These are phyloP conservation scores for Ilyonectria destructans DNA, from an alignment of 2,329 filamentous ascomycete species.

Conservation along the genomic window DNA sequence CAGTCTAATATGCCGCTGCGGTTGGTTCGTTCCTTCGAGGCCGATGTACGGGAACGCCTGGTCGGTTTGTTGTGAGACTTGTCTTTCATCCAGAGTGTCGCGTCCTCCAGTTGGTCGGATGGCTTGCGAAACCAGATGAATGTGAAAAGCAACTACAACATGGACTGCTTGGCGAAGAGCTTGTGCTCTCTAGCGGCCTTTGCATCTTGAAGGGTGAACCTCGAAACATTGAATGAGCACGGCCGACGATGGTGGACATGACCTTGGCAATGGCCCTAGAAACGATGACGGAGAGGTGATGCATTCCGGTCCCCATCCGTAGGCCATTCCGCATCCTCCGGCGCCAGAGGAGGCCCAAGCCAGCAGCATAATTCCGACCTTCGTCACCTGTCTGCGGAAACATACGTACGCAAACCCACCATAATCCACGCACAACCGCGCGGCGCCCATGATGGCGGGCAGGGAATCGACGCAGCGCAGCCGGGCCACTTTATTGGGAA, in stretches of 20 bases:
- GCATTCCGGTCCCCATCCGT: too few species aligned
- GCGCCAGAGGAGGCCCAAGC: neutral
- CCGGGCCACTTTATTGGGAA: conserved; percentile 19
- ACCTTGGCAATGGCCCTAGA: too few species aligned
- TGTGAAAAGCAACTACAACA: too few species aligned
- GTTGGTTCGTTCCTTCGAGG: neutral
- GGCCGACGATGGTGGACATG: too few species aligned
- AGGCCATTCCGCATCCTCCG: neutral
- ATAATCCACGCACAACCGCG: conserved; percentile 11
- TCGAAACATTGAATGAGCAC: too few species aligned
- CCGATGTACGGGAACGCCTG: neutral
- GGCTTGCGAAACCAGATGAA: too few species aligned
- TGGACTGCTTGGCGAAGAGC: too few species aligned
- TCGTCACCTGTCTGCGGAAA: neutral
- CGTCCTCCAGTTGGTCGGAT: too few species aligned
- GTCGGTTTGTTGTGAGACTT: neutral
- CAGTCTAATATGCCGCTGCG: neutral
- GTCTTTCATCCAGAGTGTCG: too few species aligned
- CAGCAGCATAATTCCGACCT: neutral
- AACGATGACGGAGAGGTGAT: too few species aligned
- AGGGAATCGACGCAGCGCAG: neutral
- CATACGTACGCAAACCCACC: conserved; percentile 28
- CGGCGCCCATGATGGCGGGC: neutral
- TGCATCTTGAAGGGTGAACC: too few species aligned
- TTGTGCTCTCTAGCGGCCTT: too few species aligned